These are phyloP conservation scores for Vigna nakashimae DNA, from an alignment of 306 rosid species.

Conservation along the genomic window DNA sequence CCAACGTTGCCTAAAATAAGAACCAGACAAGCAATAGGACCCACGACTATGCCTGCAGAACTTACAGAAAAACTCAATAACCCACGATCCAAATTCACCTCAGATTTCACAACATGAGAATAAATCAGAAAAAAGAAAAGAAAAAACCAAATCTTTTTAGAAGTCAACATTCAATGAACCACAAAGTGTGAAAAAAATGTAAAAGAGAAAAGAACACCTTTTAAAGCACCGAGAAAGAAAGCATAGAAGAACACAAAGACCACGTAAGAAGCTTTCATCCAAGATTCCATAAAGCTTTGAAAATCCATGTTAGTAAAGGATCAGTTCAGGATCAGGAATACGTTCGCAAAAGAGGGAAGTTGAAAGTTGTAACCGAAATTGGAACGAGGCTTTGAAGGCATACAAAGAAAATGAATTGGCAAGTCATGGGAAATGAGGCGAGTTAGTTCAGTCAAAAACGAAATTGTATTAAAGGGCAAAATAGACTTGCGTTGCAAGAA, in stretches of 20 bases:
- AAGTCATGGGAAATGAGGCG: not conserved
- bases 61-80: constrained; percentile 38
- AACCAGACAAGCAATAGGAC: constrained; percentile 73
- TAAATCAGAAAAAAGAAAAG: not conserved
- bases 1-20: constrained; percentile 74
- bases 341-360: constrained; percentile 23
- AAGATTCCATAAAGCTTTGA: constrained; percentile 41
- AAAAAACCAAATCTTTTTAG: not conserved
- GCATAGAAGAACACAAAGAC: constrained; percentile 72
- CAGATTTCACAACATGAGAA: constrained; percentile 15
- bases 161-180: constrained; percentile 15
- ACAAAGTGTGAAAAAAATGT: constrained; percentile 28
- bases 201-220: constrained; percentile 59
- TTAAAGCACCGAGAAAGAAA: constrained; percentile 70
- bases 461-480: not conserved
- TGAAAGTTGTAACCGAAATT: constrained; percentile 29
- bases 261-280: constrained; percentile 62
- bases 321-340: constrained; percentile 40
- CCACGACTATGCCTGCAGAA: constrained; percentile 73
- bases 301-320: constrained; percentile 47
- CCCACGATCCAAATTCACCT: constrained; percentile 41
- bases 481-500: constrained; percentile 48
- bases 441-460: not conserved
- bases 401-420: constrained; percentile 19
- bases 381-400: constrained; percentile 29